phyloP scores from a whole-genome alignment of 2,329 filamentous ascomycete genomes.

The Aspergillus bombycis region DNA sequence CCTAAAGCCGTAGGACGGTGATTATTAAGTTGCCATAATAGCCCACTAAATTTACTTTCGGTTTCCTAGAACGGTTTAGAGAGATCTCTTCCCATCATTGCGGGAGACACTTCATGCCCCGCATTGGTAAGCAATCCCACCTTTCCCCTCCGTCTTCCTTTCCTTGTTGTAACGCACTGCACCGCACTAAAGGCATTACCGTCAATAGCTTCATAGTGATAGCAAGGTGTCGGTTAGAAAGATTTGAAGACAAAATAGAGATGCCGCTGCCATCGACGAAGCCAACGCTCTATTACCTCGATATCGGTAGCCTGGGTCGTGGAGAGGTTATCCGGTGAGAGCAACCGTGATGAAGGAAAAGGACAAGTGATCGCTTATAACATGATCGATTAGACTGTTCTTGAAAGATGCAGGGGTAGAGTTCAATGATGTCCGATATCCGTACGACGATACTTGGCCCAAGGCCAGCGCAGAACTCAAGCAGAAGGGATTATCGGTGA shows the following conservation, averaged over 20 bases:
- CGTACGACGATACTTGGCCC: constrained; percentile 32
- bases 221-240: background rate
- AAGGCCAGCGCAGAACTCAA: constrained; percentile 30
- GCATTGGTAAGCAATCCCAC: too few relatives aligned
- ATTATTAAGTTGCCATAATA: too few relatives aligned
- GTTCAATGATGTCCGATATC: constrained; percentile 32
- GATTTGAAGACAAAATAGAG: background rate
- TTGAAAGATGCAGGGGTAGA: constrained; percentile 33
- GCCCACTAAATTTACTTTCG: rapidly evolving
- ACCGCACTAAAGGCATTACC: too few relatives aligned
- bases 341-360: background rate
- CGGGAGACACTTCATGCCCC: too few relatives aligned
- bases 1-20: too few relatives aligned
- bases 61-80: too few relatives aligned
- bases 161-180: too few relatives aligned
- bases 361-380: background rate
- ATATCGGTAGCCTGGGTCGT: constrained; percentile 31
- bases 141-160: too few relatives aligned
- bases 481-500: constrained; percentile 29
- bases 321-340: constrained; percentile 26
- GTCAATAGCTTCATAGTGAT: too few relatives aligned
- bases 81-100: too few relatives aligned
- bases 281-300: constrained; percentile 25
- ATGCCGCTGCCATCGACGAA: constrained; percentile 23
- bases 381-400: constrained; percentile 27